Evolutionary conservation across 108 stramenopile genomes (phyloP), one percentile per base, ranked within the genome.

Genomic region (Skeletonema potamos): DNA sequence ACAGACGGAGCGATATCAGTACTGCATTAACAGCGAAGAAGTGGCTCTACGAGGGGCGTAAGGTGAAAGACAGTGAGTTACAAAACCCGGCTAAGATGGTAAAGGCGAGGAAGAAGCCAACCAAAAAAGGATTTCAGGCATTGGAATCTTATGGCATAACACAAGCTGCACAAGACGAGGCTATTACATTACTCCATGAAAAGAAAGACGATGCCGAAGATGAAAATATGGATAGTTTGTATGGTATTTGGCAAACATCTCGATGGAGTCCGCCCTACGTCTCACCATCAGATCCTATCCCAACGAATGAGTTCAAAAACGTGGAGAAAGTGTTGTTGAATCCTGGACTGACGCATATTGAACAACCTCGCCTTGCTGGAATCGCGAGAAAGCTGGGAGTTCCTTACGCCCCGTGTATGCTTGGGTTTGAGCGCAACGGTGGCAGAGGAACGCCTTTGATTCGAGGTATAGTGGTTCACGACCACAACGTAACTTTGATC

Each of bases 351-450:
- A 88, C 84, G 0, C 95, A 96, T 63, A 65, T 93, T 51, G 88
- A 92, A 15, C 54, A 75, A 32, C 67, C 69, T 22, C 62, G 84
- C 24, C 68, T 91, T 5, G 77, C 91, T 6, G 71, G 62, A 20
- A 84, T 90, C 4, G 95, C 95, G 12, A 86, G 87, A 54, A 82
- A 87, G 64, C 73, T 96, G 9, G 82, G 78, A 10, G 83, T 96
- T 27, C 90, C 94, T 0, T 96, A 96, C 57, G 91, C 89, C 32
- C 95, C 95, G 0, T 96, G 95, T 56, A 72, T 96, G 72, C 27
- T 89, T n/a, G 95, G 92, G 2, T 96, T 89, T 69, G 92, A 95
- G 64, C 87, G 86, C 2, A 86, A 92, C 43, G 83, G 86, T 33
- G 89, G 92, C 13, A 89, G 91, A 29, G 81, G 91, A 12, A 88